These are phyloP conservation scores for Pseudovirgaria hyperparasitica DNA, from an alignment of 2,329 filamentous ascomycete species.

Conservation along the genomic window DNA sequence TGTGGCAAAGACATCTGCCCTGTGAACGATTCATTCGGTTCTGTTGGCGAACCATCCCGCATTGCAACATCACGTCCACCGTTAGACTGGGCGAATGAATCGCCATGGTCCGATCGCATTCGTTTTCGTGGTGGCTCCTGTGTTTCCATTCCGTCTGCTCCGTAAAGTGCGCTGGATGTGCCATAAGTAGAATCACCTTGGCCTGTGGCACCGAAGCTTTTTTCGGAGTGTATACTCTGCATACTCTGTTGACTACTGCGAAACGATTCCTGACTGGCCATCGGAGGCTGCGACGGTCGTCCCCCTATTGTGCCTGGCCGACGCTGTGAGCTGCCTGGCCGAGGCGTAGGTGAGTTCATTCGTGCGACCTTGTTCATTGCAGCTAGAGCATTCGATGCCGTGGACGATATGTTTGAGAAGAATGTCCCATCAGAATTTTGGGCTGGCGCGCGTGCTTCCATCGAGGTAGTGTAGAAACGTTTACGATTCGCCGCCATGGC, in stretches of 20 bases:
- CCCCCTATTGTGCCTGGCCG: constrained; percentile 58
- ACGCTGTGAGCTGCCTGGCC: constrained; percentile 48
- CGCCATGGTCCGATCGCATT: constrained; percentile 36
- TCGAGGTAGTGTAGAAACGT: constrained; percentile 68
- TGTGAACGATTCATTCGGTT: constrained; percentile 64
- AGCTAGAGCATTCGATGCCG: constrained; percentile 82
- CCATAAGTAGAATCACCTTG: constrained; percentile 54
- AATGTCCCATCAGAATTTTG: constrained; percentile 66
- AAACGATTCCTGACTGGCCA: constrained; percentile 52
- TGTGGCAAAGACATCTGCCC: too few species aligned
- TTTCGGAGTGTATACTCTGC: constrained; percentile 58
- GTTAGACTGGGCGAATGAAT: constrained; percentile 26
- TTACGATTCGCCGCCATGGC: constrained; percentile 91
- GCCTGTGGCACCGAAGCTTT: constrained; percentile 49
- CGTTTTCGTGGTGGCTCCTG: constrained; percentile 76
- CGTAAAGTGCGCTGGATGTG: constrained; percentile 29
- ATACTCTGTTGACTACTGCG: constrained; percentile 71
- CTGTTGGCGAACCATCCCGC: constrained; percentile 58
- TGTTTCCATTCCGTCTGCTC: constrained; percentile 28
- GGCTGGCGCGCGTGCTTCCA: constrained; percentile 55
- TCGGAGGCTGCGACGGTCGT: constrained; percentile 54
- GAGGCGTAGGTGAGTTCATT: constrained; percentile 73
- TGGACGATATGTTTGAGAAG: constrained; percentile 92
- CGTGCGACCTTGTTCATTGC: constrained; percentile 88
- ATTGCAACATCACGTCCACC: constrained; percentile 46